Evolutionary conservation across 2,329 filamentous ascomycete species (phyloP).

Genomic region (Hypomyces rosellus): DNA sequence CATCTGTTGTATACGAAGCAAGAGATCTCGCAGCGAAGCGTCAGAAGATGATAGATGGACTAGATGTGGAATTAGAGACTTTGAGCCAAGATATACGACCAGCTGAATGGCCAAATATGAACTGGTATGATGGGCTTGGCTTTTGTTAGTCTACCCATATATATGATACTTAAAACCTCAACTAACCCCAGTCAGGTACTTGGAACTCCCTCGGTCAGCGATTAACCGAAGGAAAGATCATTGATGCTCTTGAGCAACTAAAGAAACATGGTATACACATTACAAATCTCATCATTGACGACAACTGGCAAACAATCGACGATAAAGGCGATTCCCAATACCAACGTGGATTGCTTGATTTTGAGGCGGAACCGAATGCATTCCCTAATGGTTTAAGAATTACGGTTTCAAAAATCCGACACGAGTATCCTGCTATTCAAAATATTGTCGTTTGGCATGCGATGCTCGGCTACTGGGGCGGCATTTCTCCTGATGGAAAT

Average conservation of each 20-base stretch:
- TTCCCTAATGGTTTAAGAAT: slow-evolving; percentile 77
- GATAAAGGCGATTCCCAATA: slow-evolving; percentile 44
- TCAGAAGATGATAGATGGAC: slow-evolving; percentile 37
- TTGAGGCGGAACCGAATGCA: slow-evolving; percentile 73
- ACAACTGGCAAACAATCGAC: slow-evolving; percentile 86
- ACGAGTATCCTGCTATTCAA: slow-evolving; percentile 63
- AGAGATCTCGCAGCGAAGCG: slow-evolving; percentile 43
- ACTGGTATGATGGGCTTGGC: slow-evolving; percentile 88
- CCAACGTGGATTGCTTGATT: slow-evolving; percentile 65
- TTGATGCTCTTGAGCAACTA: slow-evolving; percentile 66
- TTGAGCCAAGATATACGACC: slow-evolving; percentile 44
- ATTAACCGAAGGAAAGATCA: slow-evolving; percentile 73
- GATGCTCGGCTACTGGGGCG: slow-evolving; percentile 84
- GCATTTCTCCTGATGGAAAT: slow-evolving; percentile 66
- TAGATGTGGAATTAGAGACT: slow-evolving; percentile 39
- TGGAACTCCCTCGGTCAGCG: slow-evolving; percentile 90
- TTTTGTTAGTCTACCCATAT: slow-evolving; percentile 57
- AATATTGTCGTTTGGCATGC: slow-evolving; percentile 95
- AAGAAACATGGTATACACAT: slow-evolving; percentile 68
- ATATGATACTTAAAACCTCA: background rate
- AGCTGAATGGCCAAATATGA: slow-evolving; percentile 60
- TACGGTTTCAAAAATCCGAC: slow-evolving; percentile 62
- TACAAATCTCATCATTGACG: slow-evolving; percentile 86
- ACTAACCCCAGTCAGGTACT: slow-evolving; percentile 48
- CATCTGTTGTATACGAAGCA: slow-evolving; percentile 83